phyloP scores from a whole-genome alignment of 2,329 filamentous ascomycete species.

The Ophiostoma quercus region DNA sequence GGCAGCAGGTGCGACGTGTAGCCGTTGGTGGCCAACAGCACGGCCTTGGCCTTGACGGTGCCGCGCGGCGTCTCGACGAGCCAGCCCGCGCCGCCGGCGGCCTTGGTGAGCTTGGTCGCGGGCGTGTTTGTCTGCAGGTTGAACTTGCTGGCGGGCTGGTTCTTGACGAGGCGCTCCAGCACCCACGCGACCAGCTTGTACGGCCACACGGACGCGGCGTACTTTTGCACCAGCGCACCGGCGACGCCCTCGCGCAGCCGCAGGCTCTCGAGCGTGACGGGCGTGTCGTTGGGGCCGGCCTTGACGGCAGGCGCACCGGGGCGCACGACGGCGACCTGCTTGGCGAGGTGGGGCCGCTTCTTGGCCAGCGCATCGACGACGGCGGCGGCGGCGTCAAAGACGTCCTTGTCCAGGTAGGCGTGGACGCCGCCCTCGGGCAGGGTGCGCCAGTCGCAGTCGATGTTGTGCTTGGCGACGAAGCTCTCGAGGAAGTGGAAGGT shows the following conservation, averaged over 20 bases:
- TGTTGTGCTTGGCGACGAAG: constrained; percentile 51
- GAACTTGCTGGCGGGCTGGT: constrained; percentile 40
- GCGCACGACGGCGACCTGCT: constrained; percentile 41
- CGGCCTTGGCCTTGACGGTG: constrained; percentile 53
- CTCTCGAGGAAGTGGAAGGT: constrained; percentile 58
- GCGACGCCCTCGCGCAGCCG: constrained; percentile 49
- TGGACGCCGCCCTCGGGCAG: constrained; percentile 54
- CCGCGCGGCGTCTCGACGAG: constrained; percentile 64
- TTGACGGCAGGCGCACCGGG: constrained; percentile 24
- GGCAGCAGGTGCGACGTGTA: constrained; percentile 76
- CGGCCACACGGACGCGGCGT: constrained; percentile 69
- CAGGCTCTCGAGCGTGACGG: constrained; percentile 43
- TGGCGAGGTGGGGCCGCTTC: constrained; percentile 53
- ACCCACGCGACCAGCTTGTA: constrained; percentile 77
- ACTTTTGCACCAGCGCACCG: constrained; percentile 59
- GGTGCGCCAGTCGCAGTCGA: constrained; percentile 65
- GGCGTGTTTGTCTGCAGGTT: constrained; percentile 73
- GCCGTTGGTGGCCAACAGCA: constrained; percentile 77
- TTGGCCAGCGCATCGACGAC: constrained; percentile 48
- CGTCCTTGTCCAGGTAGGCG: constrained; percentile 52
- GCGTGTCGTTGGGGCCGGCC: not conserved
- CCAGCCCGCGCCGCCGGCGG: constrained; percentile 46
- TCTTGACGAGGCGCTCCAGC: constrained; percentile 52
- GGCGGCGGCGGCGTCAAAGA: constrained; percentile 48
- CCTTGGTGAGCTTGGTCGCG: constrained; percentile 43